Conservation (phyloP, 2,329 filamentous ascomycete genomes). For the Xylaria sp. region DNA sequence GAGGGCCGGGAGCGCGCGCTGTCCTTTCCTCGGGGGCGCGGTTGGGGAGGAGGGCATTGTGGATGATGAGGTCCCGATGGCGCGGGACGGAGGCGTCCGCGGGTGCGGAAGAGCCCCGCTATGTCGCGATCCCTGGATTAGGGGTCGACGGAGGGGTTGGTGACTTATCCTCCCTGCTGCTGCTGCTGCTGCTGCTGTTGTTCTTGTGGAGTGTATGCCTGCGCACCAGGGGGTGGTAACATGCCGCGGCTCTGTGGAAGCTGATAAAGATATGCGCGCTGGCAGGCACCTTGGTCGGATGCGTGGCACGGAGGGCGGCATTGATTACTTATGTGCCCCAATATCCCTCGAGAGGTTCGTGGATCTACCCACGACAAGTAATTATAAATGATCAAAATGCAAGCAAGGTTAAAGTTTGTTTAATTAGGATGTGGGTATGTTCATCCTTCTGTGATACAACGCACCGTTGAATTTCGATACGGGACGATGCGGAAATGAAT, state of each 20-base stretch:
- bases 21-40: background rate
- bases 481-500: slow-evolving; percentile 12
- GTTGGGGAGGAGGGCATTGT: background rate
- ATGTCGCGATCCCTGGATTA: background rate
- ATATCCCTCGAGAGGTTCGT: background rate
- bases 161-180: background rate
- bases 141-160: background rate
- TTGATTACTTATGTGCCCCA: background rate
- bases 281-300: slow-evolving; percentile 10
- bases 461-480: too few species aligned
- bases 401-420: background rate
- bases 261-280: background rate
- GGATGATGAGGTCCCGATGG: background rate
- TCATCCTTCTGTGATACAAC: background rate
- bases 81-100: background rate
- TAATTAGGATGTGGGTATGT: background rate
- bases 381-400: background rate
- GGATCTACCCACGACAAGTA: background rate
- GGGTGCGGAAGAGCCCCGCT: background rate
- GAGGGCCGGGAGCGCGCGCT: slow-evolving; percentile 49
- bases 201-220: slow-evolving; percentile 2
- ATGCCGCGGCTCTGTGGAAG: background rate
- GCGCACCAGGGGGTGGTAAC: background rate
- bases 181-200: background rate
- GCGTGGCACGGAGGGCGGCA: slow-evolving; percentile 2